A percentile compares a stretch with the other conserved stretches of the same genome.
Conservation (phyloP, 1,284 basidiomycete genomes). For the Amylostereum areolatum region DNA sequence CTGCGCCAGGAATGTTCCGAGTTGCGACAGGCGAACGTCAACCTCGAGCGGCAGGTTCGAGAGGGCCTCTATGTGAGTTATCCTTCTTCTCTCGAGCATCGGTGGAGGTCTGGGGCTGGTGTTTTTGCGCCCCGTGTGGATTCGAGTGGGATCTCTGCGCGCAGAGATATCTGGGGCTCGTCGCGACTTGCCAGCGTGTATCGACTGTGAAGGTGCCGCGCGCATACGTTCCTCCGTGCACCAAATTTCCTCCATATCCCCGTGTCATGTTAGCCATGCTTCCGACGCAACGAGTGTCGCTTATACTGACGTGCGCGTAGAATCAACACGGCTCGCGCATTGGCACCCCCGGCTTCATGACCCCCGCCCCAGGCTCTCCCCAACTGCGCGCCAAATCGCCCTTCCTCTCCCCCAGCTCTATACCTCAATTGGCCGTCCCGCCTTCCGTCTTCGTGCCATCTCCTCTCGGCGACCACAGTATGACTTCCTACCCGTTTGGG, state of each 20-base stretch:
- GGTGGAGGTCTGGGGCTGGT: no score
- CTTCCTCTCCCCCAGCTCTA: slow-evolving; percentile 54
- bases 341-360: slow-evolving; percentile 50
- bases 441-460: slow-evolving; percentile 51
- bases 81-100: no score
- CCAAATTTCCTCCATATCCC: no score
- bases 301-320: no score
- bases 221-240: neutral
- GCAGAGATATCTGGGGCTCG: no score
- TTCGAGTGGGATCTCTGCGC: no score
- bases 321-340: slow-evolving; percentile 28
- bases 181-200: neutral
- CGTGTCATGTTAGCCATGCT: no score
- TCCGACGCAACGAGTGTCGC: no score
- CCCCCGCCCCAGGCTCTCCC: slow-evolving; percentile 67
- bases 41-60: slow-evolving; percentile 66
- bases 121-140: no score
- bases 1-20: slow-evolving; percentile 70
- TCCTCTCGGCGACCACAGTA: slow-evolving; percentile 59
- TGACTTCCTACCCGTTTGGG: slow-evolving; percentile 43
- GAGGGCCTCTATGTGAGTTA: no score
- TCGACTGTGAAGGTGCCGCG: neutral
- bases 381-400: slow-evolving; percentile 68
- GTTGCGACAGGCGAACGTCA: slow-evolving; percentile 62
- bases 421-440: slow-evolving; percentile 39